Evolutionary conservation across 768 basidiomycete genomes (phyloP).

Genomic region (Termitomyces eurrhizus): DNA sequence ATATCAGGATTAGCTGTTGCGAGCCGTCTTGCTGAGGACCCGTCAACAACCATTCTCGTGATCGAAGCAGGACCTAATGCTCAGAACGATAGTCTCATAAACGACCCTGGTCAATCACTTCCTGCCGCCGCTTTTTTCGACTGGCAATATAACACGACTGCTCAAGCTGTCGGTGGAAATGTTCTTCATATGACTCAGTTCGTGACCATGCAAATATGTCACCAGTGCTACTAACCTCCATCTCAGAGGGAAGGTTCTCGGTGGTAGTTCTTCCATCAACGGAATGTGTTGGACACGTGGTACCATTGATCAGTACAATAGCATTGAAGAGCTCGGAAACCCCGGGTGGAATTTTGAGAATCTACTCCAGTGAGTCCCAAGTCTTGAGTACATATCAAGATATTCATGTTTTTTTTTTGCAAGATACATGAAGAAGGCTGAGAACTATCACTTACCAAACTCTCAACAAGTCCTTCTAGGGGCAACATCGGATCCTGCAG

Average conservation of each 20-base stretch:
- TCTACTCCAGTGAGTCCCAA: background rate
- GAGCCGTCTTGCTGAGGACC: constrained; percentile 14
- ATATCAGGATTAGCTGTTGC: constrained; percentile 11
- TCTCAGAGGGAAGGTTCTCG: constrained; percentile 15
- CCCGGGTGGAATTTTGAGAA: constrained; percentile 18
- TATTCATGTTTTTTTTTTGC: background rate
- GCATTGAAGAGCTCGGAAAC: constrained; percentile 16
- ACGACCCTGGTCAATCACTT: constrained; percentile 12
- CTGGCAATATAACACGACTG: constrained; percentile 14
- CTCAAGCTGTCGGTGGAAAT: constrained; percentile 9
- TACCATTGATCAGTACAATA: constrained; percentile 16
- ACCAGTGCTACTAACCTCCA: background rate
- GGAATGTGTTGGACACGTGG: constrained; percentile 19
- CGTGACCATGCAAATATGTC: background rate
- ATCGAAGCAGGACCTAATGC: constrained; percentile 16
- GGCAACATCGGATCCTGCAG: constrained; percentile 8
- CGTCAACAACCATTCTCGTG: constrained; percentile 3
- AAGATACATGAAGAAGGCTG: constrained; percentile 15
- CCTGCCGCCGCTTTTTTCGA: background rate
- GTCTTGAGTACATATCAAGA: too few species aligned
- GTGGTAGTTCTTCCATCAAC: constrained; percentile 19
- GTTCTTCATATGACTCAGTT: constrained; percentile 10
- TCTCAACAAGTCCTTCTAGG: constrained; percentile 8
- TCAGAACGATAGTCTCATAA: constrained; percentile 9
- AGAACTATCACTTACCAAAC: constrained; percentile 12